Conservation (phyloP, 371 early-diverging fungal genomes). For the Mortierella sp. region DNA sequence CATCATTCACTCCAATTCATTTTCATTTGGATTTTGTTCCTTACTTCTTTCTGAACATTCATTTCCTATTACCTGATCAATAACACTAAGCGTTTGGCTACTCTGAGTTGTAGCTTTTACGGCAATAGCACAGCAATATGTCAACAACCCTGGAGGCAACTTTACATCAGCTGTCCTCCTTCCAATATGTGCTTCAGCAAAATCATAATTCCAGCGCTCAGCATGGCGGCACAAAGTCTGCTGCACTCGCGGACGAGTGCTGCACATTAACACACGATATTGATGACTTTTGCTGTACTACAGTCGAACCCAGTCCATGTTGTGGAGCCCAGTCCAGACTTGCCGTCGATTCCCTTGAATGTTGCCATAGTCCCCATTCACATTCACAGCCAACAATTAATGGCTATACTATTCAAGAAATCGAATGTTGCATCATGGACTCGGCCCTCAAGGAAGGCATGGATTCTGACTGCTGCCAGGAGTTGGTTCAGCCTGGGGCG, state of each 20-base stretch:
- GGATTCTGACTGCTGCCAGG: slow-evolving; percentile 53
- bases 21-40: slow-evolving; percentile 34
- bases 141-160: slow-evolving; percentile 29
- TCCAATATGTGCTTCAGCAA: slow-evolving; percentile 38
- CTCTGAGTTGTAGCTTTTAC: no score
- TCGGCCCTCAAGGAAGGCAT: slow-evolving; percentile 44
- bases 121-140: slow-evolving; percentile 40
- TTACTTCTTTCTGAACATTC: neutral
- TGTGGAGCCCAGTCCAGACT: slow-evolving; percentile 31
- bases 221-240: neutral
- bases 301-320: slow-evolving; percentile 46
- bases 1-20: neutral
- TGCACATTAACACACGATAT: slow-evolving; percentile 38
- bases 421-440: slow-evolving; percentile 53
- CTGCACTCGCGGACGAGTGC: slow-evolving; percentile 39
- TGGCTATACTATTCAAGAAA: slow-evolving; percentile 30
- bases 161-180: slow-evolving; percentile 33
- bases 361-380: slow-evolving; percentile 37
- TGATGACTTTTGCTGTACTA: slow-evolving; percentile 47
- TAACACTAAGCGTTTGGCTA: neutral
- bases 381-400: slow-evolving; percentile 19
- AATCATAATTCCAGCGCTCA: slow-evolving; percentile 1
- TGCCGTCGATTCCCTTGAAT: slow-evolving; percentile 31
- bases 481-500: slow-evolving; percentile 22
- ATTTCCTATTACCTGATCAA: neutral